Evolutionary conservation across 768 basidiomycete genomes (phyloP).

Genomic region (Kwoniella botswanensis): DNA sequence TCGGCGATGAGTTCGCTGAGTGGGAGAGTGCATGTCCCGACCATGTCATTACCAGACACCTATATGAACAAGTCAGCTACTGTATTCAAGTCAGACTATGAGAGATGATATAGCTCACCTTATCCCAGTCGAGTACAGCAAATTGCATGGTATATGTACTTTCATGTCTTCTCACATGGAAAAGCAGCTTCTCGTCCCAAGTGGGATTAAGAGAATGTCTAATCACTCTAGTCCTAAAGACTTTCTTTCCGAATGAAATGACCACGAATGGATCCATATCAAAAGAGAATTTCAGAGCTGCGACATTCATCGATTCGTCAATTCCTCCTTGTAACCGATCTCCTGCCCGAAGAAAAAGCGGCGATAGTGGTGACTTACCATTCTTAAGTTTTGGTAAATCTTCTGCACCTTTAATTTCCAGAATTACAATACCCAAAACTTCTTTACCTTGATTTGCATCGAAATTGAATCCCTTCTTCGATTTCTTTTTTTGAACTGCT

Average conservation of each 20-base stretch:
- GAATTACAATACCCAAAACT: conserved; percentile 90
- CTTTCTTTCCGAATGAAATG: conserved; percentile 93
- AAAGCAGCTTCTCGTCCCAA: conserved; percentile 94
- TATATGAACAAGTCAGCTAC: conserved; percentile 9
- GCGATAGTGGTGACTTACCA: conserved; percentile 64
- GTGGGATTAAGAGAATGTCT: conserved; percentile 69
- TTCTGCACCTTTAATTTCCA: conserved; percentile 82
- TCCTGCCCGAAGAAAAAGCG: no score
- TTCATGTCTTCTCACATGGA: conserved; percentile 91
- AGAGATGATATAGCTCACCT: conserved; percentile 58
- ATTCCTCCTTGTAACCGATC: neutral
- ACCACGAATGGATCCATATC: conserved; percentile 99
- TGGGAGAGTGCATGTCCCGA: conserved; percentile 77
- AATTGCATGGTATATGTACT: conserved; percentile 76
- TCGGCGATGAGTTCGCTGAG: conserved; percentile 71
- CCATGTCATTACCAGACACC: conserved; percentile 72
- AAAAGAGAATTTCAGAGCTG: conserved; percentile 56
- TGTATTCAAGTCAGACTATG: no score
- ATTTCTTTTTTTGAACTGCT: conserved; percentile 58
- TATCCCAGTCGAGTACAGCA: conserved; percentile 94
- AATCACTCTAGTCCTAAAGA: conserved; percentile 74
- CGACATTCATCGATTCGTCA: neutral
- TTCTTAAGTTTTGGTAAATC: conserved; percentile 87
- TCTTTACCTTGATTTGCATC: conserved; percentile 69
- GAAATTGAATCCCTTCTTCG: conserved; percentile 65